These are phyloP conservation scores for Penicillium frequentans DNA, from an alignment of 2,329 filamentous ascomycete genomes.

Conservation along the genomic window DNA sequence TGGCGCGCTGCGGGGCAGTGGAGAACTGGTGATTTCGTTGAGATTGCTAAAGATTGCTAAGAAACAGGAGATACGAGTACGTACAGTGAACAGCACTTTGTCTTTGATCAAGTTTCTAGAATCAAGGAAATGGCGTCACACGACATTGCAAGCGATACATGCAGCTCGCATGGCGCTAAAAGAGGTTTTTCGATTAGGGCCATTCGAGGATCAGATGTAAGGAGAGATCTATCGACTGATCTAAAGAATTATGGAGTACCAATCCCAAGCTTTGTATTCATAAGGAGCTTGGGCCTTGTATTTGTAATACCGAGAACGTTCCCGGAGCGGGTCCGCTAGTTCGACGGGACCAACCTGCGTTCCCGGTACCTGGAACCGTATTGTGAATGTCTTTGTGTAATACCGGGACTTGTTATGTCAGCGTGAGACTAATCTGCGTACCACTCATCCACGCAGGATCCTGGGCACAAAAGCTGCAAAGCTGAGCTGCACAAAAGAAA, in stretches of 20 bases:
- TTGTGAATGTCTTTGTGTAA: background rate
- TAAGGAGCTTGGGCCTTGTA: slow-evolving; percentile 16
- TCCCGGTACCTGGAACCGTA: slow-evolving; percentile 20
- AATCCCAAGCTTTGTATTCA: slow-evolving; percentile 11
- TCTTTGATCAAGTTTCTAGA: background rate
- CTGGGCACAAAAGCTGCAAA: no score
- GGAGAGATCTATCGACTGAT: slow-evolving; percentile 5
- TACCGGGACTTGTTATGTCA: background rate
- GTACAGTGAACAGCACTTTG: background rate
- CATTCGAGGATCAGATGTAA: background rate
- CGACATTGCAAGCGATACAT: slow-evolving; percentile 11
- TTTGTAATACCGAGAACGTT: slow-evolving; percentile 13
- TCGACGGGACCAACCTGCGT: slow-evolving; percentile 7
- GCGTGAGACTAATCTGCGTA: background rate
- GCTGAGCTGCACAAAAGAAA: no score
- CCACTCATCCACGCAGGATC: no score
- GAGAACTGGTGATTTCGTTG: slow-evolving; percentile 1
- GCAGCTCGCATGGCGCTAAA: slow-evolving; percentile 14
- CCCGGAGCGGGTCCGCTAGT: slow-evolving; percentile 14
- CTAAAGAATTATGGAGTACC: background rate
- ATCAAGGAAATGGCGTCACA: slow-evolving; percentile 11
- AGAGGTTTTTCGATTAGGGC: background rate
- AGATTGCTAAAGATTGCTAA: background rate
- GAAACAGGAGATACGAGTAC: background rate
- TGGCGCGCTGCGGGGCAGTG: slow-evolving; percentile 19